These are phyloP conservation scores for Macrophomina phaseolina DNA, from an alignment of 2,329 filamentous ascomycete species.

Conservation along the genomic window DNA sequence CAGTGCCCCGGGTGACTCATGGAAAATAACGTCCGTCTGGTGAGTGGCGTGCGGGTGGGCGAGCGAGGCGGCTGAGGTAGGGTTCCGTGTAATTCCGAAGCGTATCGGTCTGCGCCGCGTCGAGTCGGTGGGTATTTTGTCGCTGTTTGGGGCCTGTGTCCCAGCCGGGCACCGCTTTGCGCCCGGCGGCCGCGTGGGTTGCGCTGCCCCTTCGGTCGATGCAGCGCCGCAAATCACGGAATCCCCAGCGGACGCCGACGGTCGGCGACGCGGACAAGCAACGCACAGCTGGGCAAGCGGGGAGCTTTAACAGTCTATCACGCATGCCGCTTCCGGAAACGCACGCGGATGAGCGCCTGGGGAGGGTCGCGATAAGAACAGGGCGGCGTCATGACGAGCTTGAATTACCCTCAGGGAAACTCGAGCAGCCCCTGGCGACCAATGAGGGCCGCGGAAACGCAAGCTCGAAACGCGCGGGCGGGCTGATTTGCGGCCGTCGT, in stretches of 20 bases:
- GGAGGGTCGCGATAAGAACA: slow-evolving; percentile 27
- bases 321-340: slow-evolving; percentile 18
- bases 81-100: slow-evolving; percentile 19
- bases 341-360: slow-evolving; percentile 19
- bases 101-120: slow-evolving; percentile 16
- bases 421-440: slow-evolving; percentile 18
- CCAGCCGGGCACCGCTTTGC: background rate
- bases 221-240: slow-evolving; percentile 14
- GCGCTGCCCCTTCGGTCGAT: slow-evolving; percentile 14
- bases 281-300: slow-evolving; percentile 21
- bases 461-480: slow-evolving; percentile 8
- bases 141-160: slow-evolving; percentile 20
- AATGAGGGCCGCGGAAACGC: slow-evolving; percentile 5
- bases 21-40: slow-evolving; percentile 31
- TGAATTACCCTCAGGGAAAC: slow-evolving; percentile 26
- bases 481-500: slow-evolving; percentile 20
- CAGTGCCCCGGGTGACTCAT: slow-evolving; percentile 45
- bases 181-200: slow-evolving; percentile 16
- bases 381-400: slow-evolving; percentile 25
- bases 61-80: background rate
- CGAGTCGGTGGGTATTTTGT: slow-evolving; percentile 19
- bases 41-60: slow-evolving; percentile 1
- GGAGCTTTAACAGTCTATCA: slow-evolving; percentile 22
- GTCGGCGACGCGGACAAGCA: slow-evolving; percentile 11
- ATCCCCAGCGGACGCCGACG: background rate